These are phyloP conservation scores for Hordeum pubiflorum DNA, from an alignment of 202 grass and related monocot genomes.

Conservation along the genomic window DNA sequence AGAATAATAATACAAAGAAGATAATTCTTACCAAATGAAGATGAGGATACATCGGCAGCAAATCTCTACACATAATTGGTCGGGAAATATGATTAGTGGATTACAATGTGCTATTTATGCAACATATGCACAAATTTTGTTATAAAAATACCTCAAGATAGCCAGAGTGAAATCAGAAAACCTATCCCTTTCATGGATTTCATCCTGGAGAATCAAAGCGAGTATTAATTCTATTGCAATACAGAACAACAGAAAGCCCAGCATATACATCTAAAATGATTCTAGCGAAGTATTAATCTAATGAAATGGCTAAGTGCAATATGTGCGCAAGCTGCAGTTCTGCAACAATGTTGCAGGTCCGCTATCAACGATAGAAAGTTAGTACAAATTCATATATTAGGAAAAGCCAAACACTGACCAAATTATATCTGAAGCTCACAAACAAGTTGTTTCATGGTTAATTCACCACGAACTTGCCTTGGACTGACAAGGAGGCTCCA, in stretches of 20 bases:
- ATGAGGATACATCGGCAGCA: slow-evolving; percentile 78
- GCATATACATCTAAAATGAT: slow-evolving; percentile 15
- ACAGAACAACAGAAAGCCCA: background rate
- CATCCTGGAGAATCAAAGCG: slow-evolving; percentile 52
- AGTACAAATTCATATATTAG: background rate
- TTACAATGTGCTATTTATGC: slow-evolving; percentile 22
- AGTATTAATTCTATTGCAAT: slow-evolving; percentile 8
- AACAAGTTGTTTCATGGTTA: background rate
- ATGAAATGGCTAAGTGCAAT: background rate
- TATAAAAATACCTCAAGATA: slow-evolving; percentile 76
- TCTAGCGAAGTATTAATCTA: background rate
- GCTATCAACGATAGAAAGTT: background rate
- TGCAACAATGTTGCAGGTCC: background rate
- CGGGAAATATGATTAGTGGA: slow-evolving; percentile 14
- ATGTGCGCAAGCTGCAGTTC: background rate
- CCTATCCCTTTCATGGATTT: slow-evolving; percentile 99
- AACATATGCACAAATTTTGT: slow-evolving; percentile 11
- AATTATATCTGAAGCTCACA: slow-evolving; percentile 6
- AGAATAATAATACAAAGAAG: slow-evolving; percentile 10
- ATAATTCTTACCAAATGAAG: slow-evolving; percentile 61
- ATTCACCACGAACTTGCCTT: background rate
- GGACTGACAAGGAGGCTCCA: background rate
- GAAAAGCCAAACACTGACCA: background rate
- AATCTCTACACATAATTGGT: slow-evolving; percentile 56
- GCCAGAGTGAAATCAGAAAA: slow-evolving; percentile 97